phyloP scores from a whole-genome alignment of 768 basidiomycete genomes.

The Calvatia gigantea region DNA sequence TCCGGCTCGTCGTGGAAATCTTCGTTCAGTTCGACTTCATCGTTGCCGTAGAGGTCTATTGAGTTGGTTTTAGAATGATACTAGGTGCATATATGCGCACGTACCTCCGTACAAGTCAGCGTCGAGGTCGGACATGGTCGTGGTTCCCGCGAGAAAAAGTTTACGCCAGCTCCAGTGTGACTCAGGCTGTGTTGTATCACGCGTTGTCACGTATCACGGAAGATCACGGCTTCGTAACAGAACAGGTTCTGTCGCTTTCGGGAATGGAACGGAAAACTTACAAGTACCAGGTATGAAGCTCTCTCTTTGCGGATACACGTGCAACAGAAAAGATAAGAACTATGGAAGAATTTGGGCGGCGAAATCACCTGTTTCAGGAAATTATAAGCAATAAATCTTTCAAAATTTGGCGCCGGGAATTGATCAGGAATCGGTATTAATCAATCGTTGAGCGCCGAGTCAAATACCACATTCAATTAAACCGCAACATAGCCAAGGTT shows the following conservation, averaged over 20 bases:
- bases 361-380: too few species aligned
- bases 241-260: background rate
- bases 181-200: constrained; percentile 7
- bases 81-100: constrained; percentile 17
- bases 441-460: background rate
- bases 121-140: constrained; percentile 76
- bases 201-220: constrained; percentile 17
- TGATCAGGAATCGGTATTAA: too few species aligned
- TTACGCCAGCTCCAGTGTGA: background rate
- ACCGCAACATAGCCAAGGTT: background rate
- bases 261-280: constrained; percentile 6
- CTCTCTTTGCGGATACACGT: background rate
- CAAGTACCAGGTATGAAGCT: too few species aligned
- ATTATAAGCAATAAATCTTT: too few species aligned
- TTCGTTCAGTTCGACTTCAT: constrained; percentile 60
- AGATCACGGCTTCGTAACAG: background rate
- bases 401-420: too few species aligned
- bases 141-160: constrained; percentile 23
- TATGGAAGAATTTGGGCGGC: too few species aligned
- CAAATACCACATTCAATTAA: background rate
- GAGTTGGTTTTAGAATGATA: background rate
- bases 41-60: constrained; percentile 72
- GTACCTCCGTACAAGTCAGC: constrained; percentile 87
- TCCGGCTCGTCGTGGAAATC: constrained; percentile 25
- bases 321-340: too few species aligned